phyloP scores from a whole-genome alignment of 352 stramenopile genomes.

The Globisporangium takayamanum region DNA sequence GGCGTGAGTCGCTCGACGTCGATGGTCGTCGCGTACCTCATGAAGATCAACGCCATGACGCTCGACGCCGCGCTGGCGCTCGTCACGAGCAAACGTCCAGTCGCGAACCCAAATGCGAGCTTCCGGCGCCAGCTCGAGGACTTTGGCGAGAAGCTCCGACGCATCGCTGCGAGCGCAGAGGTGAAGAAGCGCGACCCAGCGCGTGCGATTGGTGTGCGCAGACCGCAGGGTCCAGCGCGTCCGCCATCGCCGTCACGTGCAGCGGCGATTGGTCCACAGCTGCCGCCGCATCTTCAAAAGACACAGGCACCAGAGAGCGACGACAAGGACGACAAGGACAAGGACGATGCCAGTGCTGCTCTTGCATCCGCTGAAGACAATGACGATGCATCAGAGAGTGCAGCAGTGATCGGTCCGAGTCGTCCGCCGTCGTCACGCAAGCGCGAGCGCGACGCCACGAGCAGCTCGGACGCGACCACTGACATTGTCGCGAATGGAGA shows the following conservation, averaged over 20 bases:
- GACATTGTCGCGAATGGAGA: not conserved
- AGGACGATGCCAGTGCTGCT: not conserved
- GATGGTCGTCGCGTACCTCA: constrained; percentile 89
- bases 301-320: constrained; percentile 1
- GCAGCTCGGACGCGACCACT: not conserved
- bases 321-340: not conserved
- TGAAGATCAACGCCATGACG: constrained; percentile 69
- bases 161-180: constrained; percentile 10
- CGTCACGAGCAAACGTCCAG: constrained; percentile 39
- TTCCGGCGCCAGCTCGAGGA: constrained; percentile 59
- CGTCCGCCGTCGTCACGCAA: constrained; percentile 5
- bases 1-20: constrained; percentile 86
- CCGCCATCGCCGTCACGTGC: not conserved
- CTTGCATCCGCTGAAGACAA: not conserved
- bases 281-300: constrained; percentile 30
- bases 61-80: constrained; percentile 62
- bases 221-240: constrained; percentile 10
- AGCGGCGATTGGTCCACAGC: constrained; percentile 48
- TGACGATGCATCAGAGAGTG: too few relatives aligned
- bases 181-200: not conserved
- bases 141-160: constrained; percentile 41
- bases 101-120: constrained; percentile 72
- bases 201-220: constrained; percentile 1
- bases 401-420: constrained; percentile 6
- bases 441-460: constrained; percentile 1